phyloP scores from a whole-genome alignment of 2,329 filamentous ascomycete species.

The Ophiocordyceps sinensis region DNA sequence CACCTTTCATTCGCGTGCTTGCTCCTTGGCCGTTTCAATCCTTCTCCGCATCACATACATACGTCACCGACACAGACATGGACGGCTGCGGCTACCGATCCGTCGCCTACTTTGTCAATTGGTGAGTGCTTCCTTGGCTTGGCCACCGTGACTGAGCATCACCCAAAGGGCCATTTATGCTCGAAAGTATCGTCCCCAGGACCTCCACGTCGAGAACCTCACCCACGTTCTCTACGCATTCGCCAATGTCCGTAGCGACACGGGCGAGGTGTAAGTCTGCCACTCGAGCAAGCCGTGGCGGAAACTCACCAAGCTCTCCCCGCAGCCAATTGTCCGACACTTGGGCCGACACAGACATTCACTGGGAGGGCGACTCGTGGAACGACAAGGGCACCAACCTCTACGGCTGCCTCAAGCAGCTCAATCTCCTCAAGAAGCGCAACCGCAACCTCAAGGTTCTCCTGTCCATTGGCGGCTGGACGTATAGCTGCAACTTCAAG shows the following conservation, averaged over 20 bases:
- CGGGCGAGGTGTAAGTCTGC: conserved; percentile 55
- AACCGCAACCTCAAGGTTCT: conserved; percentile 77
- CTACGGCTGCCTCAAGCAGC: conserved; percentile 80
- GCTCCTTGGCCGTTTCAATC: not conserved
- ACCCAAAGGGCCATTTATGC: conserved; percentile 61
- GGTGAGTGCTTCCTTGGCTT: conserved; percentile 20
- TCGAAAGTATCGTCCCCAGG: conserved; percentile 70
- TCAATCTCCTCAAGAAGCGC: conserved; percentile 66
- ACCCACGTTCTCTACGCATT: conserved; percentile 89
- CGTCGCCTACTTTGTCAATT: conserved; percentile 64
- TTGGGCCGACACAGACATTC: conserved; percentile 60
- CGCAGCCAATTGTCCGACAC: conserved; percentile 38
- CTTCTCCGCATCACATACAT: not conserved
- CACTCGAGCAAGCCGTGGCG: too few relatives aligned
- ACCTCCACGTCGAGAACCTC: conserved; percentile 65
- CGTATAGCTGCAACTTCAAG: conserved; percentile 76
- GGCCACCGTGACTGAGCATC: conserved; percentile 6
- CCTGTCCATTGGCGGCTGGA: conserved; percentile 85
- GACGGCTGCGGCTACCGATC: conserved; percentile 37
- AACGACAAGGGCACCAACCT: conserved; percentile 64
- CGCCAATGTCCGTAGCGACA: conserved; percentile 67
- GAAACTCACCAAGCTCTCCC: conserved; percentile 1
- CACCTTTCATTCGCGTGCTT: not conserved
- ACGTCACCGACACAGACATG: conserved; percentile 1
- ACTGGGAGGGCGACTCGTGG: conserved; percentile 54